Evolutionary conservation across 495 filamentous ascomycete species (phyloP).

Genomic region (Opeltia flavorubescens): DNA sequence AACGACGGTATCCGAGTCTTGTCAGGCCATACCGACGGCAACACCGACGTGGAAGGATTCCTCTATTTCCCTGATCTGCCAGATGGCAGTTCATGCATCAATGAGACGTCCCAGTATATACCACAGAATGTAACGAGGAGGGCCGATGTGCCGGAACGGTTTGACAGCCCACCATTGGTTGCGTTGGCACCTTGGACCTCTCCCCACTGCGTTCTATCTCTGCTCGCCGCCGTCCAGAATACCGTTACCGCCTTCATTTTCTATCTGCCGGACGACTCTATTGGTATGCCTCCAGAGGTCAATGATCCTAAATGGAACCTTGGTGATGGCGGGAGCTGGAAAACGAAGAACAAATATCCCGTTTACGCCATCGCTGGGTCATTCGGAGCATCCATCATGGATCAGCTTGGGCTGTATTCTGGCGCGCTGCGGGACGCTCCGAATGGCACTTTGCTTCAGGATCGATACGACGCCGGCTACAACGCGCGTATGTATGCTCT

Average conservation of each 20-base stretch:
- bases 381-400: constrained; percentile 52
- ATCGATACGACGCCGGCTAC: constrained; percentile 25
- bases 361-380: constrained; percentile 69
- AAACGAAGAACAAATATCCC: constrained; percentile 47
- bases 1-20: constrained; percentile 54
- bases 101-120: constrained; percentile 40
- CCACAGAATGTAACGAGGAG: constrained; percentile 62
- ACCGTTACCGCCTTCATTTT: constrained; percentile 57
- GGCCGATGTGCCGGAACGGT: constrained; percentile 43
- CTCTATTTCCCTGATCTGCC: constrained; percentile 67
- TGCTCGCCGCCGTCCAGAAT: constrained; percentile 48
- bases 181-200: constrained; percentile 85
- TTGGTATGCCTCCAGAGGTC: constrained; percentile 42
- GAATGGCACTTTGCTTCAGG: constrained; percentile 38
- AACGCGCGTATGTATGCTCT: constrained; percentile 46
- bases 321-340: constrained; percentile 50
- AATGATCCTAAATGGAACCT: constrained; percentile 51
- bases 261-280: constrained; percentile 48
- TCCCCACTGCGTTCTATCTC: constrained; percentile 50
- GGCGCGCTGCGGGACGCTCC: constrained; percentile 48
- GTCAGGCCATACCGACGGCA: constrained; percentile 41
- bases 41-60: constrained; percentile 51
- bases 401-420: constrained; percentile 60
- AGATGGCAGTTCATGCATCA: constrained; percentile 40
- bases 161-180: too few relatives aligned